These are phyloP conservation scores for Zymoseptoria ardabiliae DNA, from an alignment of 2,329 filamentous ascomycete genomes.

Conservation along the genomic window DNA sequence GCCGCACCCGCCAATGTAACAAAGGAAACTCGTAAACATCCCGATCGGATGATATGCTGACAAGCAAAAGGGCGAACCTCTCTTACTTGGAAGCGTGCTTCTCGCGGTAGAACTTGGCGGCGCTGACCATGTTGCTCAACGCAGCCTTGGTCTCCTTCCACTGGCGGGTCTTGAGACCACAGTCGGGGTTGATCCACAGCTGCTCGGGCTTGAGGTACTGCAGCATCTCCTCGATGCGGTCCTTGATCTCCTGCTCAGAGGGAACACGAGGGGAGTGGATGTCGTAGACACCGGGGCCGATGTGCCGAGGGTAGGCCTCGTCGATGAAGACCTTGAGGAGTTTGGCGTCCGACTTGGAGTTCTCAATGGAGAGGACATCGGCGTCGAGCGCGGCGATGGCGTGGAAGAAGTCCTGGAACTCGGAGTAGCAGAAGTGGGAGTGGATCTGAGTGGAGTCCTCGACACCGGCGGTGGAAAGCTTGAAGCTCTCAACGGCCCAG, in stretches of 20 bases:
- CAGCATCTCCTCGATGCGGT: slow-evolving; percentile 96
- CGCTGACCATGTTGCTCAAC: slow-evolving; percentile 93
- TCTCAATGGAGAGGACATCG: slow-evolving; percentile 98
- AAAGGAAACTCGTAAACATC: not conserved
- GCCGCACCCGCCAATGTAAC: not conserved
- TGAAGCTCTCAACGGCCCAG: slow-evolving; percentile 98
- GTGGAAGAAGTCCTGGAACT: slow-evolving; percentile 99
- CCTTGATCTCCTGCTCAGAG: slow-evolving; percentile 95
- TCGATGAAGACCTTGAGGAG: slow-evolving; percentile 97
- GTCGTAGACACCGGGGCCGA: slow-evolving; percentile 94
- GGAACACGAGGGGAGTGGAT: slow-evolving; percentile 99
- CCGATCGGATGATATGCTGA: not conserved
- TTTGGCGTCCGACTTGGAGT: slow-evolving; percentile 99
- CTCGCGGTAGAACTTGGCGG: slow-evolving; percentile 90
- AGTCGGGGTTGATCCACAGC: slow-evolving; percentile 99
- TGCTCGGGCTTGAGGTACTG: slow-evolving; percentile 92
- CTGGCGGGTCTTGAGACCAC: slow-evolving; percentile 97
- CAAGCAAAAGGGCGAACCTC: not conserved
- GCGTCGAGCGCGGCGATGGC: slow-evolving; percentile 96
- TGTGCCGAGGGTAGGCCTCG: slow-evolving; percentile 94
- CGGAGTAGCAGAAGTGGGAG: slow-evolving; percentile 99
- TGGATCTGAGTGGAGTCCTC: slow-evolving; percentile 97
- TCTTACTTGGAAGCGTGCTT: slow-evolving; percentile 31
- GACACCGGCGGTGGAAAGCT: slow-evolving; percentile 86
- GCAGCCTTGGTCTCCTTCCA: slow-evolving; percentile 99